These are phyloP conservation scores for Filosporella fistucella DNA, from an alignment of 495 filamentous ascomycete genomes.

Conservation along the genomic window DNA sequence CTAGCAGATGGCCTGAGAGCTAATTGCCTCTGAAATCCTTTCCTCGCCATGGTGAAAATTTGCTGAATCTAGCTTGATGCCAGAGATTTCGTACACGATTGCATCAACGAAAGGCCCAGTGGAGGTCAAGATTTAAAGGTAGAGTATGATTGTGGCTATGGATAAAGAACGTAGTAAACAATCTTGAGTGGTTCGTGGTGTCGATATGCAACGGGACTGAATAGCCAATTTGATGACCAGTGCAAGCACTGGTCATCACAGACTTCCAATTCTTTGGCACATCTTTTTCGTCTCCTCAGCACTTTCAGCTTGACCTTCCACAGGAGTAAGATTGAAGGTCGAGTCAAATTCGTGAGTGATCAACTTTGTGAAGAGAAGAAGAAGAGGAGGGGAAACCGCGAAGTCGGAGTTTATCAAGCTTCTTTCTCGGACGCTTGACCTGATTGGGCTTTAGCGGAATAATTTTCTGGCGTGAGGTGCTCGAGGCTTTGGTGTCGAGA, in stretches of 20 bases:
- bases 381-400: constrained; percentile 13
- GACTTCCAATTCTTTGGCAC: constrained; percentile 49
- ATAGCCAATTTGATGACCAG: constrained; percentile 17
- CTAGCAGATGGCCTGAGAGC: no score
- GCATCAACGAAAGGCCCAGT: no score
- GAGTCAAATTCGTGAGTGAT: constrained; percentile 66
- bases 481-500: no score
- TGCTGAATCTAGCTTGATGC: no score
- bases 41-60: no score
- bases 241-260: constrained; percentile 17
- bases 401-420: not conserved
- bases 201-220: constrained; percentile 37
- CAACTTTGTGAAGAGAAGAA: constrained; percentile 53
- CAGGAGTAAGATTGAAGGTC: constrained; percentile 37
- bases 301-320: constrained; percentile 34
- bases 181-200: no score
- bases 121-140: not conserved
- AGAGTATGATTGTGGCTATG: not conserved
- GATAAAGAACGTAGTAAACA: not conserved
- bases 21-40: no score
- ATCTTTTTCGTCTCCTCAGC: constrained; percentile 61
- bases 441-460: not conserved
- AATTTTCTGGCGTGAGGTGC: no score
- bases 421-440: not conserved
- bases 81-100: no score